Base-by-base conservation (phyloP, 257 asterid genomes). In the Solanum tarijense region DNA sequence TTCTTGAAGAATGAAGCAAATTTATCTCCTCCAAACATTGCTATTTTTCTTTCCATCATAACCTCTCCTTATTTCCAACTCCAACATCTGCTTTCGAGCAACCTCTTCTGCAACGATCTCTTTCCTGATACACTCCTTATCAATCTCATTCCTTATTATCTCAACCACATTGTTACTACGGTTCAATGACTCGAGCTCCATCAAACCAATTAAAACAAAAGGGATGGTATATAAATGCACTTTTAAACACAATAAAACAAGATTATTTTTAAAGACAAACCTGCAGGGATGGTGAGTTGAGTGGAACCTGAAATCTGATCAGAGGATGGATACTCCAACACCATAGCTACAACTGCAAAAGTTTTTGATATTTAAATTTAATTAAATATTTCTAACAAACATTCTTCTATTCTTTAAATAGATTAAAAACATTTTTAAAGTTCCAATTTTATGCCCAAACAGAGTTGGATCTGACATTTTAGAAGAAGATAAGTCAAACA, bases 1-100 rank as follows among this genome's bases (percentile, higher is more conserved):
- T 12, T 68, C 52, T 32, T 72, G 4, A 84, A 83, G 43, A 72
- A 85, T 58, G 68, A 90, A 25, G 90, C 82, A 73, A 82, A 46
- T 21, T 83, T 16, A 25, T 31, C 88, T 52, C 90, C 88, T 68
- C 88, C 86, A 20, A 25, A 71, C 74, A 83, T 35, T 32, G 91
- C 91, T 88, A 89, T 29, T 87, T 89, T 93, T 85, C 89, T 89
- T 88, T 92, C 94, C 86, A 90, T 83, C 93, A 84, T 91, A 55
- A 94, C 48, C 87, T 93, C 97, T 89, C 89, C 94, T 90, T 74
- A 93, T 93, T 88, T 94, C 98, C 36, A 91, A 94, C 87, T 94
- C 96, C 32, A 94, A 82, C 31, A 60, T 84, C 2, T 91, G 93
- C 88, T 93, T 95, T 88, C 90, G 84, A 4, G 90, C 72, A 18